Conservation (phyloP, 371 early-diverging fungal genomes). For the Apophysomyces elegans region DNA sequence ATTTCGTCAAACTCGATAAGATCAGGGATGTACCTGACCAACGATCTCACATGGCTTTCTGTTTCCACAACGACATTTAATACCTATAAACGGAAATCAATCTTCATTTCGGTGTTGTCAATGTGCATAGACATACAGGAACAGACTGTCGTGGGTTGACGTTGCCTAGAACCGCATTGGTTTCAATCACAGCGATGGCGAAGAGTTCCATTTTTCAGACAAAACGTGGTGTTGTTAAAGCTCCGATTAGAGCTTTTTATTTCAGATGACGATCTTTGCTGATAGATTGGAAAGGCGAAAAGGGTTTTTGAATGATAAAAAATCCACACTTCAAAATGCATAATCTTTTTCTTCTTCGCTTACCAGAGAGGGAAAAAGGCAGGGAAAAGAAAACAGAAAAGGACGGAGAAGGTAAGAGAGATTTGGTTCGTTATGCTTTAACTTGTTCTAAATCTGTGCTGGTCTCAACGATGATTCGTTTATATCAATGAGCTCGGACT, state of each 20-base stretch:
- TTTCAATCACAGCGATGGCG: constrained; percentile 32
- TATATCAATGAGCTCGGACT: too few relatives aligned
- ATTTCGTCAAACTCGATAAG: constrained; percentile 60
- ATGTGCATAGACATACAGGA: constrained; percentile 11
- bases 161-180: constrained; percentile 26
- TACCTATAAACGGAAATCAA: constrained; percentile 30
- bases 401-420: too few relatives aligned
- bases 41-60: constrained; percentile 41
- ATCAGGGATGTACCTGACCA: constrained; percentile 64
- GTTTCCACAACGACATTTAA: constrained; percentile 62
- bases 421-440: too few relatives aligned
- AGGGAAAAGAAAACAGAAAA: too few relatives aligned
- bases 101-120: neutral
- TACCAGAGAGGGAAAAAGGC: too few relatives aligned
- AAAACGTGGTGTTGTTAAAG: constrained; percentile 8
- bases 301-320: too few relatives aligned
- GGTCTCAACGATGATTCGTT: too few relatives aligned
- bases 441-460: too few relatives aligned
- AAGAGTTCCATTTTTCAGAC: constrained; percentile 12
- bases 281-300: constrained; percentile 10
- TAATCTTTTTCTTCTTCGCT: too few relatives aligned
- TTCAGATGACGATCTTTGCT: constrained; percentile 7
- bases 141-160: constrained; percentile 8
- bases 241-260: constrained; percentile 14
- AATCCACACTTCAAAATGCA: too few relatives aligned